Conservation (phyloP, 805 yeast species). For the Kluyveromyces siamensis region DNA sequence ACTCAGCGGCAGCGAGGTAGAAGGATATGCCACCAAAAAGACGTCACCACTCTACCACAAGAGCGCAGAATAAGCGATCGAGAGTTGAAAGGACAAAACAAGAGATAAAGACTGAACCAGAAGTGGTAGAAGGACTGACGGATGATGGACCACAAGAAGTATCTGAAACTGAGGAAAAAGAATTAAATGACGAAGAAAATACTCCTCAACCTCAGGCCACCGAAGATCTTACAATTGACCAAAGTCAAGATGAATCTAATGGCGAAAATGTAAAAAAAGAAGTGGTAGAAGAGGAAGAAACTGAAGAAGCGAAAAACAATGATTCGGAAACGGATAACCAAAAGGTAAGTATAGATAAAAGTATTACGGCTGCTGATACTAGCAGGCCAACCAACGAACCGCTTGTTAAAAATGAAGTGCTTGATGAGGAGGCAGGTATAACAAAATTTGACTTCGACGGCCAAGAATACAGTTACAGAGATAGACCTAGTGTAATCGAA, state of each 20-base stretch:
- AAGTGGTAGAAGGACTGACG: conserved; percentile 7
- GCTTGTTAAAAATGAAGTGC: conserved; percentile 17
- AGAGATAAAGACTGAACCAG: conserved; percentile 1
- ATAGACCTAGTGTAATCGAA: conserved; percentile 88
- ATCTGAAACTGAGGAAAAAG: neutral
- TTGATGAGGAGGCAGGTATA: conserved; percentile 29
- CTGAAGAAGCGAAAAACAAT: conserved; percentile 11
- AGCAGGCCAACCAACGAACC: neutral
- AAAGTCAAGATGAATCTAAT: conserved; percentile 5
- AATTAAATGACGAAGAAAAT: neutral
- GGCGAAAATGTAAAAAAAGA: conserved; percentile 24
- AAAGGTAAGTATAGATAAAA: conserved; percentile 3
- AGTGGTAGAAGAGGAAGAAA: conserved; percentile 11
- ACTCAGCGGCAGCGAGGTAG: neutral
- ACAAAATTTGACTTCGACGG: conserved; percentile 54
- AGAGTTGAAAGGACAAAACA: conserved; percentile 1
- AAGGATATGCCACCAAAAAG: conserved; percentile 6
- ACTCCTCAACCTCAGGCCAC: neutral
- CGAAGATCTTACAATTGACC: too few relatives aligned
- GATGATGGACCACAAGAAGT: conserved; percentile 5
- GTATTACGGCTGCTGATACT: conserved; percentile 3
- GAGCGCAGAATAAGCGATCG: conserved; percentile 7
- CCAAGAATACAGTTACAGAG: conserved; percentile 70
- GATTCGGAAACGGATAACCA: conserved; percentile 8
- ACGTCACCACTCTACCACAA: conserved; percentile 4